Conservation (phyloP, 768 basidiomycete species). For the Serendipita sp. region DNA sequence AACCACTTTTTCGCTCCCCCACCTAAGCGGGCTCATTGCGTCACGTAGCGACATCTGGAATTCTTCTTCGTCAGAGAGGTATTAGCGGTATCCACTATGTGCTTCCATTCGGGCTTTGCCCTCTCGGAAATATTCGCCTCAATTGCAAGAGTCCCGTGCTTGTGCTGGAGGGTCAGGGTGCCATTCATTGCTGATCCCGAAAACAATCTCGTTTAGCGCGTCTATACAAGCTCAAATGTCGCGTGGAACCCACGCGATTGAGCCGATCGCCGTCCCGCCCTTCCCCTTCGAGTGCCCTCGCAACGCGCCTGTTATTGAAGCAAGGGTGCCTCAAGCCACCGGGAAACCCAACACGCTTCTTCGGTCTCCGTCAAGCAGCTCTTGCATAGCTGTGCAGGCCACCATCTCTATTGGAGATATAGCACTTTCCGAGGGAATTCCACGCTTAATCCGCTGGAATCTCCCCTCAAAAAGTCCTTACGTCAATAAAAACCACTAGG, state of each 20-base stretch:
- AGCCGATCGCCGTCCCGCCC: not conserved
- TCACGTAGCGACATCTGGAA: too few species aligned
- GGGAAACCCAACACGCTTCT: not conserved
- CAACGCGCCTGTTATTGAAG: too few species aligned
- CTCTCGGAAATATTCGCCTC: too few species aligned
- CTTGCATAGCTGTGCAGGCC: not conserved
- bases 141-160: too few species aligned
- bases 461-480: conserved; percentile 5
- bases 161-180: too few species aligned
- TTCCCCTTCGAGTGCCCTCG: not conserved
- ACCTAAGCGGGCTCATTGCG: too few species aligned
- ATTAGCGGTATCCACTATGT: too few species aligned
- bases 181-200: too few species aligned
- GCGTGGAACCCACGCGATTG: not conserved
- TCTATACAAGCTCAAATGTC: not conserved
- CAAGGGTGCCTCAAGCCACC: not conserved
- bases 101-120: too few species aligned
- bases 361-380: not conserved
- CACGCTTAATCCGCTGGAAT: not conserved
- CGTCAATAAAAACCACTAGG: not conserved
- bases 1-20: too few species aligned
- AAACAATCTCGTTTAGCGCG: not conserved
- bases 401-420: not conserved
- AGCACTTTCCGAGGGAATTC: not conserved
- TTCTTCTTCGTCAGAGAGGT: too few species aligned